Conservation (phyloP, 1,284 basidiomycete species). For the Omphalotus olearius region DNA sequence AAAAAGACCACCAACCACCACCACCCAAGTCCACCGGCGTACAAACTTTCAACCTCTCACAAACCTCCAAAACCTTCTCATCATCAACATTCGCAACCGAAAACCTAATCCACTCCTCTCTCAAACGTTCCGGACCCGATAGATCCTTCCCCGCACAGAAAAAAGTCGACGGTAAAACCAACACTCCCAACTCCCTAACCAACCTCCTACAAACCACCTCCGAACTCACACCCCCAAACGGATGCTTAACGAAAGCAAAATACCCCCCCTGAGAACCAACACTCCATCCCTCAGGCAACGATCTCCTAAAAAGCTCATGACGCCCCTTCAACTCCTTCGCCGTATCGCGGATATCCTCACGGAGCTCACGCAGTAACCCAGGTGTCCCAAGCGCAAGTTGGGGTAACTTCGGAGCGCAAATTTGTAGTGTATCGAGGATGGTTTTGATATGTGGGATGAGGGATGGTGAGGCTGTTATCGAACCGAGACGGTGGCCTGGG, state of each 20-base stretch:
- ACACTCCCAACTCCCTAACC: constrained; percentile 60
- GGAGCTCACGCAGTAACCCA: constrained; percentile 44
- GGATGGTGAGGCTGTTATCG: constrained; percentile 61
- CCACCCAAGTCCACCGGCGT: constrained; percentile 9
- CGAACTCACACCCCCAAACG: constrained; percentile 49
- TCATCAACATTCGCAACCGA: constrained; percentile 81
- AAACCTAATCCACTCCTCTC: constrained; percentile 74
- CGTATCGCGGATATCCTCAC: constrained; percentile 48
- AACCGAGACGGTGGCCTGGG: constrained; percentile 82
- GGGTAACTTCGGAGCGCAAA: constrained; percentile 71
- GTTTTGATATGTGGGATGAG: constrained; percentile 57
- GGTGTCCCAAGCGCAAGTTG: constrained; percentile 56
- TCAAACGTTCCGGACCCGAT: no score
- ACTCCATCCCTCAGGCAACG: constrained; percentile 48
- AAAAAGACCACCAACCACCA: no score
- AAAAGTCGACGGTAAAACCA: constrained; percentile 67
- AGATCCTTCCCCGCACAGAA: constrained; percentile 40
- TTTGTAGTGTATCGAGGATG: constrained; percentile 76
- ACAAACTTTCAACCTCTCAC: constrained; percentile 49
- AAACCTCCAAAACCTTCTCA: constrained; percentile 54
- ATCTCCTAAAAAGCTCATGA: constrained; percentile 53
- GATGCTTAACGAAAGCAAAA: constrained; percentile 75
- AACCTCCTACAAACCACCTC: constrained; percentile 56
- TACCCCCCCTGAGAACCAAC: constrained; percentile 63
- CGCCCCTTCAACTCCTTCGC: constrained; percentile 51